A percentile compares a stretch with the other conserved stretches of the same genome.
Conservation (phyloP, 176 grass and related monocot genomes). For the Microstegium vimineum region DNA sequence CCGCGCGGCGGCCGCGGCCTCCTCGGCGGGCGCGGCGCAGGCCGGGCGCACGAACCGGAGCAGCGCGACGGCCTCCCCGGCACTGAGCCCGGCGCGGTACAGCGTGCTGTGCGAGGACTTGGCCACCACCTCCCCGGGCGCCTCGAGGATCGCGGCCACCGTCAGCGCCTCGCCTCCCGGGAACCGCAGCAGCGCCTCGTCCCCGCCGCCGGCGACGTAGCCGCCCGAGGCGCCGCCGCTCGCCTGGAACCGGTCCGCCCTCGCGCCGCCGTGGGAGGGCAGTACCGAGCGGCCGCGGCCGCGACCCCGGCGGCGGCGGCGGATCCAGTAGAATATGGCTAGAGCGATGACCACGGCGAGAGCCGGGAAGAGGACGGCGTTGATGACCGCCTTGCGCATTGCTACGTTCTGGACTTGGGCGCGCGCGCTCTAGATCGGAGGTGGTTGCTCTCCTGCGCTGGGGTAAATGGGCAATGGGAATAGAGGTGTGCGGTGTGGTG, state of each 20-base stretch:
- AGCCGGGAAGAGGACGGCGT: conserved; percentile 34
- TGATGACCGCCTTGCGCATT: conserved; percentile 42
- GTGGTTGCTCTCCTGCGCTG: not conserved
- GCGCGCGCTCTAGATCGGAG: not conserved
- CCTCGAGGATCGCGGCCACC: conserved; percentile 69
- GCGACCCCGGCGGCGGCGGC: conserved; percentile 26
- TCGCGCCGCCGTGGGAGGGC: conserved; percentile 28
- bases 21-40: conserved; percentile 52
- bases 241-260: conserved; percentile 39
- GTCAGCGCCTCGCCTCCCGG: conserved; percentile 76
- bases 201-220: conserved; percentile 32
- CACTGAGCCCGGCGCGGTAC: conserved; percentile 70
- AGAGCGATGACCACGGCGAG: conserved; percentile 35
- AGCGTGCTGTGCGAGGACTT: conserved; percentile 80
- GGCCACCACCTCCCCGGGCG: conserved; percentile 86
- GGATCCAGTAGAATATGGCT: conserved; percentile 22
- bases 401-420: not conserved
- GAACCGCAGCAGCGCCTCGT: conserved; percentile 69
- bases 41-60: conserved; percentile 73
- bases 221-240: not conserved
- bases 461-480: not conserved
- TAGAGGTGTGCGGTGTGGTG: not conserved
- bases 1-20: conserved; percentile 45
- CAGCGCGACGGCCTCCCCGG: conserved; percentile 46
- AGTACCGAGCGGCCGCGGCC: conserved; percentile 22